These are phyloP conservation scores for Pichia exigua DNA, from an alignment of 805 yeast genomes.

Conservation along the genomic window DNA sequence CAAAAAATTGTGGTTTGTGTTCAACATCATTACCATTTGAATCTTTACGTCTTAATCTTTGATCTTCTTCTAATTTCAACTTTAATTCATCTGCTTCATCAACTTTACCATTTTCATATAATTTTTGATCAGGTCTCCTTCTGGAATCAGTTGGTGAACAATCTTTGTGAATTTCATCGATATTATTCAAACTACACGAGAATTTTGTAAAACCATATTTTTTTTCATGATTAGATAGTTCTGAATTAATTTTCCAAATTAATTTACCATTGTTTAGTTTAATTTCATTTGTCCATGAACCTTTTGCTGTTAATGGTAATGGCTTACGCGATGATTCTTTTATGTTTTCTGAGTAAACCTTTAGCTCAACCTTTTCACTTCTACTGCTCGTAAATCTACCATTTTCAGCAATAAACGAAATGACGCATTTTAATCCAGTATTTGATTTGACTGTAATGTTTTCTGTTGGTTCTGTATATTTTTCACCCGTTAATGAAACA, in stretches of 20 bases:
- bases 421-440: slow-evolving; percentile 58
- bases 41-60: slow-evolving; percentile 65
- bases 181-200: slow-evolving; percentile 74
- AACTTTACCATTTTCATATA: slow-evolving; percentile 61
- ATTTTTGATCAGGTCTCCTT: slow-evolving; percentile 74
- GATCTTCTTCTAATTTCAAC: slow-evolving; percentile 63
- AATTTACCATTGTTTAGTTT: slow-evolving; percentile 32
- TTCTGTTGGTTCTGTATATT: slow-evolving; percentile 81
- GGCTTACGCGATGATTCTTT: slow-evolving; percentile 24
- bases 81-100: slow-evolving; percentile 69
- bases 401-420: slow-evolving; percentile 62
- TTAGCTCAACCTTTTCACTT: slow-evolving; percentile 56
- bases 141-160: slow-evolving; percentile 88
- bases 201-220: slow-evolving; percentile 84
- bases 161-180: slow-evolving; percentile 61
- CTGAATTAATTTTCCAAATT: slow-evolving; percentile 69
- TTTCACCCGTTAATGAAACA: slow-evolving; percentile 74
- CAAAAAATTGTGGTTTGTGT: slow-evolving; percentile 61
- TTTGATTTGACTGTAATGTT: slow-evolving; percentile 59
- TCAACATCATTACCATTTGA: slow-evolving; percentile 36
- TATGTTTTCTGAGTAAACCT: slow-evolving; percentile 30
- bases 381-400: slow-evolving; percentile 84
- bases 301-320: slow-evolving; percentile 37
- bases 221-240: slow-evolving; percentile 48
- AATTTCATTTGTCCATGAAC: slow-evolving; percentile 80